Conservation (phyloP, 768 basidiomycete species). For the Tulasnella sp. region DNA sequence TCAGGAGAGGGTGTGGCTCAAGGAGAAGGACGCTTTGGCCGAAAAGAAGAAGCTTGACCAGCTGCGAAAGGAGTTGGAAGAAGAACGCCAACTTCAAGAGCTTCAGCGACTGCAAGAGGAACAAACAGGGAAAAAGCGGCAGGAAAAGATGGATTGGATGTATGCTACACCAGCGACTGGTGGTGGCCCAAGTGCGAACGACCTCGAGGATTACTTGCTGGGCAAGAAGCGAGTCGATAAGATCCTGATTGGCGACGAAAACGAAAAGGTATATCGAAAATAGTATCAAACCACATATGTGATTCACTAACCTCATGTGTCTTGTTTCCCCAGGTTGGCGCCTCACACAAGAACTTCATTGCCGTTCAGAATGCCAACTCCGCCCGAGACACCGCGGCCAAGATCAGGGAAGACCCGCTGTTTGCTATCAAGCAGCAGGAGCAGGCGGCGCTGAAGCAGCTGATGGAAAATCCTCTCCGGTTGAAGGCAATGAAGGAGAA, state of each 20-base stretch:
- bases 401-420: conserved; percentile 94
- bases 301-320: neutral
- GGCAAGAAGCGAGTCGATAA: conserved; percentile 99
- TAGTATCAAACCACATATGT: conserved; percentile 24
- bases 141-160: conserved; percentile 98
- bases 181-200: conserved; percentile 78
- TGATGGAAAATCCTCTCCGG: conserved; percentile 81
- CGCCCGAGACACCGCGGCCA: conserved; percentile 79
- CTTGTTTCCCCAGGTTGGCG: conserved; percentile 55
- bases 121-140: conserved; percentile 89
- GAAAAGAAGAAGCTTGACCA: conserved; percentile 99
- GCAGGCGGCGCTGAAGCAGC: conserved; percentile 82
- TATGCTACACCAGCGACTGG: conserved; percentile 96
- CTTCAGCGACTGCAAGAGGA: conserved; percentile 93
- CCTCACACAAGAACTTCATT: conserved; percentile 87
- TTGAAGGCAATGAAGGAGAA: conserved; percentile 75
- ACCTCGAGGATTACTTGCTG: conserved; percentile 92
- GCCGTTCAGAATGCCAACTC: conserved; percentile 93
- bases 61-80: conserved; percentile 94
- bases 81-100: conserved; percentile 94
- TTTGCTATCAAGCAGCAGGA: conserved; percentile 99
- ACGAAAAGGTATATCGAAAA: conserved; percentile 65
- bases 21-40: conserved; percentile 95
- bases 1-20: conserved; percentile 99
- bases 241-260: conserved; percentile 85